phyloP scores from a whole-genome alignment of 805 yeast genomes.

The Nakazawaea ernobii region DNA sequence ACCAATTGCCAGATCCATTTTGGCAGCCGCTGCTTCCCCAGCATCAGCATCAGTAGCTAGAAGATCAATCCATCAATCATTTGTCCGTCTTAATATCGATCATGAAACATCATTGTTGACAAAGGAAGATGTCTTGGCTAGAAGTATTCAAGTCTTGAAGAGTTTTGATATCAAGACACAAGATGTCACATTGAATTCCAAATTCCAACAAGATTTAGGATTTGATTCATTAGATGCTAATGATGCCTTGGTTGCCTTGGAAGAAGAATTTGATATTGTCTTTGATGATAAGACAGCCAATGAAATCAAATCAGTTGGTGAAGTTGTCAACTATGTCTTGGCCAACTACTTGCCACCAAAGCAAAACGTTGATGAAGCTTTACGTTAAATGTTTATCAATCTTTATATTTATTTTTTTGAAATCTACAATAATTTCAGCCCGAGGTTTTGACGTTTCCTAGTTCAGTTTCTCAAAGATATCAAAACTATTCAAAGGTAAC shows the following conservation, averaged over 20 bases:
- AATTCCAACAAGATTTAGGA: slow-evolving; percentile 68
- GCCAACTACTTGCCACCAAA: slow-evolving; percentile 28
- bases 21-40: neutral
- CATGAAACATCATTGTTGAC: slow-evolving; percentile 56
- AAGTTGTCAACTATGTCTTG: slow-evolving; percentile 50
- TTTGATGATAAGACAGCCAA: slow-evolving; percentile 39
- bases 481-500: too few relatives aligned
- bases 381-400: slow-evolving; percentile 23
- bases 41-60: neutral
- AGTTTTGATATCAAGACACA: slow-evolving; percentile 36
- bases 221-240: slow-evolving; percentile 92
- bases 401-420: neutral
- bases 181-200: slow-evolving; percentile 31
- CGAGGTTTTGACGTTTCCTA: neutral
- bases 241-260: slow-evolving; percentile 93
- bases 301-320: slow-evolving; percentile 55
- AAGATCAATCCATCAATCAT: slow-evolving; percentile 14
- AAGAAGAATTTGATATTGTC: slow-evolving; percentile 59
- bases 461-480: too few relatives aligned
- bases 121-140: slow-evolving; percentile 72
- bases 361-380: slow-evolving; percentile 27
- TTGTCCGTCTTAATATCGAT: slow-evolving; percentile 13
- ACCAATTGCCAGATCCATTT: slow-evolving; percentile 3
- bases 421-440: neutral
- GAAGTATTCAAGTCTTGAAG: slow-evolving; percentile 75